phyloP scores from a whole-genome alignment of 257 asterid genomes.

The Solanum dulcamara region DNA sequence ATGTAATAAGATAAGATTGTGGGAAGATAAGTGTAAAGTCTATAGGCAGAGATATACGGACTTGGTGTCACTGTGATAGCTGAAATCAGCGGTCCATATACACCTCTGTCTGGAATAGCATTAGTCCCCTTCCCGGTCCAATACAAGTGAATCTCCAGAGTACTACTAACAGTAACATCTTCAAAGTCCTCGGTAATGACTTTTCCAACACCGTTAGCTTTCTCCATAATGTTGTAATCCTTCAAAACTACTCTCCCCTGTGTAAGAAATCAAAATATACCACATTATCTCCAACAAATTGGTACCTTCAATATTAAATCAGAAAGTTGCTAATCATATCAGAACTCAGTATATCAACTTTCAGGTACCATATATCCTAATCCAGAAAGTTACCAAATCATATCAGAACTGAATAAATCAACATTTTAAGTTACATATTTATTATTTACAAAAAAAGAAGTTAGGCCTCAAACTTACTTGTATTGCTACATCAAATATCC shows the following conservation, averaged over 20 bases:
- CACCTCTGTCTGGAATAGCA: conserved; percentile 71
- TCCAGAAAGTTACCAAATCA: not conserved
- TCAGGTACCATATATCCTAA: not conserved
- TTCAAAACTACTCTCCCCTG: conserved; percentile 65
- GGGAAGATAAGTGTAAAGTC: not conserved
- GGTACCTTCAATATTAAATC: not conserved
- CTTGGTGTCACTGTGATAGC: conserved; percentile 86
- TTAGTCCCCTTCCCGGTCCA: conserved; percentile 94
- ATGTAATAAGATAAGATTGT: not conserved
- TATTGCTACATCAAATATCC: conserved; percentile 78
- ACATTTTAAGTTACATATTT: not conserved
- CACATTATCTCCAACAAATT: not conserved
- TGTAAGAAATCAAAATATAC: not conserved
- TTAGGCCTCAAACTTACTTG: conserved; percentile 42
- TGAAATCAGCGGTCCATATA: conserved; percentile 85
- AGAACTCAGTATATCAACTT: not conserved
- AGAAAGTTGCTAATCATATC: not conserved
- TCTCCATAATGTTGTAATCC: conserved; percentile 48
- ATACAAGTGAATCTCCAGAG: conserved; percentile 81
- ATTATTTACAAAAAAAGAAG: not conserved
- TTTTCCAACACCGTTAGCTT: conserved; percentile 56
- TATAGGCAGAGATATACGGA: conserved; percentile 13
- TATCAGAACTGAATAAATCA: not conserved
- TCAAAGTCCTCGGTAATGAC: conserved; percentile 41
- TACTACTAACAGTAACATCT: conserved; percentile 39